Evolutionary conservation across 768 basidiomycete species (phyloP), one percentile per base, ranked within the genome.

Genomic region (Kwoniella heveanensis): DNA sequence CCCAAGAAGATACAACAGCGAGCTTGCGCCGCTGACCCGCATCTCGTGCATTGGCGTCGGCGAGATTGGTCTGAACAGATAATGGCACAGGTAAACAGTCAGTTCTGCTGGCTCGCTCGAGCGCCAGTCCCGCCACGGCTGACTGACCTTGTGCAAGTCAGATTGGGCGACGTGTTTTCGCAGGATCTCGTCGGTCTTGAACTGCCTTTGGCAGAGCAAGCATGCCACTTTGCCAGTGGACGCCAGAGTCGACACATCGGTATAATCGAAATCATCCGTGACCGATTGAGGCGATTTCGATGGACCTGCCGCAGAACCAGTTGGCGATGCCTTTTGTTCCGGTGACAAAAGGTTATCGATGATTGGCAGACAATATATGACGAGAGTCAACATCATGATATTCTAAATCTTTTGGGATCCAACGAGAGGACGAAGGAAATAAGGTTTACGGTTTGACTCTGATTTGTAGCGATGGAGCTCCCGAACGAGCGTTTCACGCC

Each of bases 141-240:
- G 5, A 82, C 83, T 79, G 82, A 84, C 95, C 90, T 97, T 98
- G 82, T 99, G 96, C 67, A 99, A 82, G 77, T 90, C 90, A 25
- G 96, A 99, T 82, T 91, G 91, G 72, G 88, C 89, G 77, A 90
- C 92, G 78, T 99, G 96, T 19, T 92, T 87, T 73, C 85, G 88
- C 46, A 99, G 84, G 68, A 91, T 88, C 25, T 95, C 92, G 61
- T 88, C 70, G 2, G 85, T 83, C 81, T 95, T 97, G 86, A 99
- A 93, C 76, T 94, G 90, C 29, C 96, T 85, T 44, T 92, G 87
- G 77, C 96, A 99, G 15, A 99, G 86, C 54, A 97, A 80, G 77
- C 96, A 98, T 57, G 88, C 89, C 70, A 91, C 81, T 48, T 86
- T 86, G 54, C 78, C 81, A 4, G 86, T 81, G 9, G 62, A 54